Percentiles rank a stretch among this genome's conserved stretches.
phyloP scores from a whole-genome alignment of 257 asterid species.

The Nicotiana tomentosiformis region DNA sequence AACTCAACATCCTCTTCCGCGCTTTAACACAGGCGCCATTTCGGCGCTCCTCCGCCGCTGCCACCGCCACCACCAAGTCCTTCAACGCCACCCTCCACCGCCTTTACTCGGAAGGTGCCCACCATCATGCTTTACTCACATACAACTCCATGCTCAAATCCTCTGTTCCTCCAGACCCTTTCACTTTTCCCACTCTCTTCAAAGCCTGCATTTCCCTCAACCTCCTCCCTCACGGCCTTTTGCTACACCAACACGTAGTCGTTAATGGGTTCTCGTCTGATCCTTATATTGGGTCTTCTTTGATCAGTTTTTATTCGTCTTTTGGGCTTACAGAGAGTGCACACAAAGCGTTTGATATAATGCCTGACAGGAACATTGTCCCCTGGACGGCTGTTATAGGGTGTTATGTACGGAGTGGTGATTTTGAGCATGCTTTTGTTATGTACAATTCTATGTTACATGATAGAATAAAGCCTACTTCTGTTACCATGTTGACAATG shows the following conservation, averaged over 20 bases:
- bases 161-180: constrained; percentile 50
- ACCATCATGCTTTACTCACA: constrained; percentile 45
- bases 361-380: constrained; percentile 56
- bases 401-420: constrained; percentile 50
- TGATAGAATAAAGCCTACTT: constrained; percentile 48
- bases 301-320: constrained; percentile 53
- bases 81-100: constrained; percentile 53
- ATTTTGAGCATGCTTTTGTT: constrained; percentile 32
- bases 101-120: constrained; percentile 55
- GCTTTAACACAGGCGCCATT: constrained; percentile 23
- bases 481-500: constrained; percentile 54
- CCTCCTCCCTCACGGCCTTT: constrained; percentile 48
- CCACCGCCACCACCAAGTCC: constrained; percentile 31
- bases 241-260: constrained; percentile 54
- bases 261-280: constrained; percentile 56
- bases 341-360: constrained; percentile 49
- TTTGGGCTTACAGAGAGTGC: constrained; percentile 28
- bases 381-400: constrained; percentile 78
- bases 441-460: constrained; percentile 53
- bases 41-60: constrained; percentile 14
- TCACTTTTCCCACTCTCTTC: constrained; percentile 67
- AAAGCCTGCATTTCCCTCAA: constrained; percentile 66
- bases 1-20: constrained; percentile 19
- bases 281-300: constrained; percentile 61
- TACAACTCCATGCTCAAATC: constrained; percentile 49